Conservation (phyloP, 768 basidiomycete genomes). For the Porphyrellus cyaneotinctus region DNA sequence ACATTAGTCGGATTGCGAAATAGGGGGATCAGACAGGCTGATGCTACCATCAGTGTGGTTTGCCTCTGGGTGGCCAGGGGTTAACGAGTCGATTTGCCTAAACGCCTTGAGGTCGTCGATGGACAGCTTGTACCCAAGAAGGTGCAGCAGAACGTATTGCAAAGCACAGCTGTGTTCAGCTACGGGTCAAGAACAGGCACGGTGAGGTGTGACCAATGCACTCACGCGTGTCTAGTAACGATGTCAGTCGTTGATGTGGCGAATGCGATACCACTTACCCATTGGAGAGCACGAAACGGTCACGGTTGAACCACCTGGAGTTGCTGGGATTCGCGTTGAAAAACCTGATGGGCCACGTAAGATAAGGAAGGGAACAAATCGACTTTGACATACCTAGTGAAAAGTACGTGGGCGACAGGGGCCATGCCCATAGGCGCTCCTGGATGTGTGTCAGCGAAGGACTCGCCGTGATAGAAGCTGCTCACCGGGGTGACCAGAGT, state of each 20-base stretch:
- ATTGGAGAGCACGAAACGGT: conserved; percentile 95
- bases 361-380: background rate
- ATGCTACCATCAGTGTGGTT: conserved; percentile 58
- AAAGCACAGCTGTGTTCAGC: conserved; percentile 69
- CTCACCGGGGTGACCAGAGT: conserved; percentile 86
- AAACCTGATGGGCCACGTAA: conserved; percentile 47
- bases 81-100: conserved; percentile 86
- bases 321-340: conserved; percentile 84
- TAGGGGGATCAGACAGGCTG: background rate
- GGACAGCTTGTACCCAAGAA: conserved; percentile 87
- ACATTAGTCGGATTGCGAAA: conserved; percentile 5
- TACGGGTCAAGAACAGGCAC: conserved; percentile 1
- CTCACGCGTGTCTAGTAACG: conserved; percentile 66
- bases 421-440: conserved; percentile 96
- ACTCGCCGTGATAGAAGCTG: background rate
- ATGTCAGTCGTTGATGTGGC: conserved; percentile 9
- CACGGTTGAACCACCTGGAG: conserved; percentile 93
- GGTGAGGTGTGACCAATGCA: background rate
- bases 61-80: conserved; percentile 90
- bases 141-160: conserved; percentile 89
- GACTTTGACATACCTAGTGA: conserved; percentile 50
- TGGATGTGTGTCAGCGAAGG: conserved; percentile 26
- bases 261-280: conserved; percentile 47
- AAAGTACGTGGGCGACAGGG: conserved; percentile 75
- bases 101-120: conserved; percentile 91